These are phyloP conservation scores for Oxyria digyna DNA, from an alignment of 148 eudicot genomes.

Conservation along the genomic window DNA sequence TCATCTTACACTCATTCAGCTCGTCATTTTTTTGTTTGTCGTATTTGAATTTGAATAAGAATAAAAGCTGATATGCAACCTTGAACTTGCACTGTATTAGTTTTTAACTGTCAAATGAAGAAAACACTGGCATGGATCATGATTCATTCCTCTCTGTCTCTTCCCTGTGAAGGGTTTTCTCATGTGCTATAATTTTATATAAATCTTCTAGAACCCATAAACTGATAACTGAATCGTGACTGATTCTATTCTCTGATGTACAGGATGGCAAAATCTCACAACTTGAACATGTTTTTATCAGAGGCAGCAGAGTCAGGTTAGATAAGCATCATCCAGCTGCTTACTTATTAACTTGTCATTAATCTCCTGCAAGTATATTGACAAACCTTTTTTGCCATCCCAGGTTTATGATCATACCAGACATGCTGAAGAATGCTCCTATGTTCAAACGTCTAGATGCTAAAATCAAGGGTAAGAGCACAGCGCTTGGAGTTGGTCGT, in stretches of 20 bases:
- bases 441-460: conserved; percentile 97
- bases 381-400: neutral
- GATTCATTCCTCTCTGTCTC: neutral
- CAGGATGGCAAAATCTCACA: conserved; percentile 96
- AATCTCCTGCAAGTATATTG: neutral
- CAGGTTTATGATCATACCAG: conserved; percentile 97
- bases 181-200: neutral
- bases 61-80: neutral
- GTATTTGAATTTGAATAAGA: neutral
- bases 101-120: neutral
- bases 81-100: neutral
- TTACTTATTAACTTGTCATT: neutral
- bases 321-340: conserved; percentile 1
- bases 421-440: conserved; percentile 99
- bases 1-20: neutral
- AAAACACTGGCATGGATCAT: neutral
- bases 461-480: conserved; percentile 94
- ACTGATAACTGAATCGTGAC: neutral
- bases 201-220: neutral
- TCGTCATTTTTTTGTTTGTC: neutral
- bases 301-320: conserved; percentile 97
- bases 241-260: conserved; percentile 9
- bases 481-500: conserved; percentile 88
- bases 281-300: conserved; percentile 68
- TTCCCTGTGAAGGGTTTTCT: neutral